These are phyloP conservation scores for Forsythia suspensa DNA, from an alignment of 257 asterid species.

Conservation along the genomic window DNA sequence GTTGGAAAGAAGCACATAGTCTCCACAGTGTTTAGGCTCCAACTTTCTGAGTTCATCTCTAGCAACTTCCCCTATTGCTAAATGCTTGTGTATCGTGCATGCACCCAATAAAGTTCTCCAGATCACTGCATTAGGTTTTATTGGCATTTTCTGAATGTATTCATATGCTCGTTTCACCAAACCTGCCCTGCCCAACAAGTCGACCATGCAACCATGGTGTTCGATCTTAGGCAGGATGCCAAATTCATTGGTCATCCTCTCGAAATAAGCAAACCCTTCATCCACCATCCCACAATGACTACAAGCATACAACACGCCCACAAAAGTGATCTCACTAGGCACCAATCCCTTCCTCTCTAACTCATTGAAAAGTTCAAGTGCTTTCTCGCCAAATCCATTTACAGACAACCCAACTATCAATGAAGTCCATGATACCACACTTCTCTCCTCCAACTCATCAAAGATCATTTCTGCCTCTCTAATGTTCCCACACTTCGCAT, in stretches of 20 bases:
- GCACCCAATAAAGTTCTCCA: constrained; percentile 87
- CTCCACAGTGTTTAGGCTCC: constrained; percentile 80
- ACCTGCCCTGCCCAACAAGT: constrained; percentile 78
- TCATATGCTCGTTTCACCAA: constrained; percentile 60
- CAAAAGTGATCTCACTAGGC: constrained; percentile 68
- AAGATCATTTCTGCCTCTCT: constrained; percentile 61
- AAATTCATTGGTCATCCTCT: constrained; percentile 52
- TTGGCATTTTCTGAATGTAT: constrained; percentile 61
- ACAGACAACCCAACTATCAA: constrained; percentile 72
- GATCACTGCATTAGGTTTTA: constrained; percentile 70
- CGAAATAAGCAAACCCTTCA: constrained; percentile 61
- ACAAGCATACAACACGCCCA: constrained; percentile 83
- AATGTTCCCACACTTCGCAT: constrained; percentile 73
- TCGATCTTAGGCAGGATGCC: constrained; percentile 67
- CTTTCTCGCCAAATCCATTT: constrained; percentile 71
- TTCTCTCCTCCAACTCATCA: constrained; percentile 53
- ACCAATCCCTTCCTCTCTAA: constrained; percentile 49
- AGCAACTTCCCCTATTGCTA: constrained; percentile 55
- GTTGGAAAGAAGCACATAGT: constrained; percentile 76
- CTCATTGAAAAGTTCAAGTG: constrained; percentile 58
- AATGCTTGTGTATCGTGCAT: constrained; percentile 56
- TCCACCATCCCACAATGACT: constrained; percentile 86
- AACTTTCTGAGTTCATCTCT: constrained; percentile 44
- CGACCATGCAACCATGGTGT: constrained; percentile 88
- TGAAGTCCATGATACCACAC: constrained; percentile 76